Base-by-base conservation (phyloP, 1,284 basidiomycete species). In the Tilletia horrida region DNA sequence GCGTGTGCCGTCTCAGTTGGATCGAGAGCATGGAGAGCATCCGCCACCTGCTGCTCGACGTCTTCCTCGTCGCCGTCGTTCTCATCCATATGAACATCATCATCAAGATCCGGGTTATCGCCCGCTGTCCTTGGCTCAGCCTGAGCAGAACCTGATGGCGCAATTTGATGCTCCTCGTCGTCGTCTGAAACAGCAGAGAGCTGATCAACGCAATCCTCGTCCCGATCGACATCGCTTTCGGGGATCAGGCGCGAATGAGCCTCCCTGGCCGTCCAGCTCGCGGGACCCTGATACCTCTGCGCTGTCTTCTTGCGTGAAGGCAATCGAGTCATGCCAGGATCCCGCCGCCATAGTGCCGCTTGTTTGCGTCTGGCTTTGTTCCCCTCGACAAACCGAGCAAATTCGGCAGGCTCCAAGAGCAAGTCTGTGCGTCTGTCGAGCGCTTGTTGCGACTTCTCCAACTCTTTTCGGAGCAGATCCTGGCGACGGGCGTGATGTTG, bases 191-290 rank as follows among this genome's bases (percentile, higher is more conserved):
- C 16, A 27, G 31, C 27, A 25, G 55, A 59, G 16, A 31, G 13
- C 35, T 59, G 55, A 59, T 25, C 9, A 18, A 35, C 55, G 9
- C 55, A 13, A 13, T 59, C 55, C 29, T 16, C 14, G 3, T 31
- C 27, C 6, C 35, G 27, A n/a, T 59, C 55, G 14, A 59, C 31
- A 14, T 59, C 55, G 27, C 55, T 59, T 4, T 59, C 55, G 16
- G 55, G 55, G 8, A 59, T 59, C 8, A n/a, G 14, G n/a, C n/a
- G 27, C 29, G 13, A n/a, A 25, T 59, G 9, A 8, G 55, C 27
- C 27, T 18, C 27, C 14, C 9, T 35, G 0, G 16, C 16, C 3
- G 29, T 16, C 55, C 55, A 59, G 14, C 18, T 31, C 18, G 8
- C 27, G 16, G 55, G 55, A 29, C 55, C 55, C 29, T 25, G 14